Evolutionary conservation across 352 stramenopile species (phyloP).

Genomic region (Globisporangium nagaii): DNA sequence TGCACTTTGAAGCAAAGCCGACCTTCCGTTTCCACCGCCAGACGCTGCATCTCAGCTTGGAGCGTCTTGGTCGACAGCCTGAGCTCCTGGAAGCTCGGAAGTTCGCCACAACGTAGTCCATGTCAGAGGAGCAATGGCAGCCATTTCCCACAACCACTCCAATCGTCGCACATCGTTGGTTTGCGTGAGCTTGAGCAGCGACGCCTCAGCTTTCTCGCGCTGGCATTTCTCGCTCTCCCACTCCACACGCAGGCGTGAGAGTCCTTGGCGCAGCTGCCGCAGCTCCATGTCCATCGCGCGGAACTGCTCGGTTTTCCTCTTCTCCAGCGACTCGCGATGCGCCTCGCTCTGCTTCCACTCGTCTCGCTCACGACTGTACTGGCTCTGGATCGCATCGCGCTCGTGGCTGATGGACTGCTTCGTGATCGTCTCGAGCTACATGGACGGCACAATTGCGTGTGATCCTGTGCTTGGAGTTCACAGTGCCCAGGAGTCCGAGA

Average conservation of each 20-base stretch:
- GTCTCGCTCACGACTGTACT: slow-evolving; percentile 29
- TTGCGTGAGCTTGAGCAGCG: slow-evolving; percentile 22
- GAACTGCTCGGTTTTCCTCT: slow-evolving; percentile 37
- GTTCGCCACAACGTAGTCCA: too few relatives aligned
- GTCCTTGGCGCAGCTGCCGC: slow-evolving; percentile 32
- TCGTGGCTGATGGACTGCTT: slow-evolving; percentile 39
- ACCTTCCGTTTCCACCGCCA: slow-evolving; percentile 32
- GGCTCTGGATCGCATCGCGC: slow-evolving; percentile 31
- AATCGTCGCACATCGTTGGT: slow-evolving; percentile 26
- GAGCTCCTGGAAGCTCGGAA: slow-evolving; percentile 42
- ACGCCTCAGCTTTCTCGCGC: slow-evolving; percentile 35
- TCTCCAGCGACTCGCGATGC: slow-evolving; percentile 15
- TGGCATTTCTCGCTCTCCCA: slow-evolving; percentile 40
- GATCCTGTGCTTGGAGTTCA: not conserved
- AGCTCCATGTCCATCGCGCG: slow-evolving; percentile 49
- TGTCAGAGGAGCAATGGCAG: too few relatives aligned
- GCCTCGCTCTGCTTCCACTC: slow-evolving; percentile 36
- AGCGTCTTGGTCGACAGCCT: slow-evolving; percentile 24
- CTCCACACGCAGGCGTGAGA: slow-evolving; percentile 37
- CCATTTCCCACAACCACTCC: too few relatives aligned
- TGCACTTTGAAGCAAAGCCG: too few relatives aligned
- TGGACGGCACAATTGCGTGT: not conserved
- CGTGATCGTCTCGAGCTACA: slow-evolving; percentile 42
- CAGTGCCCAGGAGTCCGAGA: not conserved
- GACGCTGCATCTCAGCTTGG: slow-evolving; percentile 26